Evolutionary conservation across 805 yeast genomes (phyloP), one percentile per base, ranked within the genome.

Genomic region (Gaillardinia entomophila): DNA sequence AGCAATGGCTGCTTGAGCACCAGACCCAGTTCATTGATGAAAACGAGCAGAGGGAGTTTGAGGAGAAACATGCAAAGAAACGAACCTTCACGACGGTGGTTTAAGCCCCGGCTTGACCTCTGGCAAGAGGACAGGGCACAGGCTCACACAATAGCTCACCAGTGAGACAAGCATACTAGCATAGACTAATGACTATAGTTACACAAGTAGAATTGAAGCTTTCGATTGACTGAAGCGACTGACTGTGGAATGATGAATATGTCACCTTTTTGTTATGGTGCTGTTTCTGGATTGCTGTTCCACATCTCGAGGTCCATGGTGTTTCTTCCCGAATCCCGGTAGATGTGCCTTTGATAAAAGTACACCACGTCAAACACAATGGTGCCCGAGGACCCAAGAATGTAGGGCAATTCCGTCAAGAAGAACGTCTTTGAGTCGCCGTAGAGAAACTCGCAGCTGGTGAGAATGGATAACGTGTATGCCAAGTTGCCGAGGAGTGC

Each of bases 361-460:
- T 80, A 82, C 3, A 75, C 59, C 24, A 78, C 38, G 53, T 89
- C 97, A 55, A 89, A 87, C 3, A 77, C 43, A 13, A 88, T 71
- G 0, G 97, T 88, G 6, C 97, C 96, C 0, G 86, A 73, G 42
- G 92, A 79, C 1, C 97, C 96, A 16, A 87, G 48, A 20, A 90
- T 67, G 49, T 80, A 89, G 0, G 97, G 96, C 33, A 86, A 52
- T 47, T 88, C 95, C 42, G 62, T 42, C 17, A 87, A 56, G 49
- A 83, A 89, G 34, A 42, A 43, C 17, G 36, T 5, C 43, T 60
- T 63, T 26, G 65, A 58, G 1, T 55, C 58, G 4, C 46, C 51
- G 27, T 34, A 42, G 4, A 54, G 32, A 29, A 76, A 77, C 11
- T 66, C 66, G 58, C 84, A 71, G 30, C 85, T 76, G 1, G 81